Percentiles rank a stretch among this genome's conserved stretches.
These are phyloP conservation scores for Leccinum angustisporum DNA, from an alignment of 1,284 basidiomycete species.

Conservation along the genomic window DNA sequence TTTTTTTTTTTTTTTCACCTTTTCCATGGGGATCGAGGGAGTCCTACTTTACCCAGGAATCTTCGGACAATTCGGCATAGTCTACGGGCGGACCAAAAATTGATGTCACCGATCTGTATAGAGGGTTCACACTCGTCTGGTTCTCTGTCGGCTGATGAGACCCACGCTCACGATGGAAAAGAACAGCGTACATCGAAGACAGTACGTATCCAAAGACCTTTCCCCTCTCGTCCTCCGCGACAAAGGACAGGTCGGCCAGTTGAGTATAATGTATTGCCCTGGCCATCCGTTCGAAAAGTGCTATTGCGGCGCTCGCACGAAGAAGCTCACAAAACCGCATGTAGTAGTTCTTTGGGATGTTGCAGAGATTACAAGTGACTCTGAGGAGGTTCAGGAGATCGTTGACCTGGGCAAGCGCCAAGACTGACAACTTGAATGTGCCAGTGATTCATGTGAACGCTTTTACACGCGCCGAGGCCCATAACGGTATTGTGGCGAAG, in stretches of 20 bases:
- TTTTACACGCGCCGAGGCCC: neutral
- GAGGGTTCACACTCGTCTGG: constrained; percentile 14
- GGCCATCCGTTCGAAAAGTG: constrained; percentile 8
- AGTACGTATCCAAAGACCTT: constrained; percentile 93
- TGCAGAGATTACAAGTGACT: constrained; percentile 73
- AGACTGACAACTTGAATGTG: neutral
- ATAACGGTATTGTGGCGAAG: neutral
- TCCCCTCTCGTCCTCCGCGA: constrained; percentile 88
- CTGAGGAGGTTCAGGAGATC: constrained; percentile 24
- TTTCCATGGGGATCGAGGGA: too few relatives aligned
- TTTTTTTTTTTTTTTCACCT: too few relatives aligned
- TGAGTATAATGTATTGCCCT: constrained; percentile 89
- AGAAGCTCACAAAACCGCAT: constrained; percentile 79
- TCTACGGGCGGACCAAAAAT: constrained; percentile 86
- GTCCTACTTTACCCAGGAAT: too few relatives aligned
- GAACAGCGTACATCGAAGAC: constrained; percentile 77
- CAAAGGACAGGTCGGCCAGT: constrained; percentile 95
- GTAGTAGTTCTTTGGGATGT: constrained; percentile 85
- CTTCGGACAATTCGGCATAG: constrained; percentile 62
- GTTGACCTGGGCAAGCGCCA: constrained; percentile 16
- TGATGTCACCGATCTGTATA: constrained; percentile 68
- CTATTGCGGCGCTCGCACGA: neutral
- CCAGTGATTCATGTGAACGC: neutral
- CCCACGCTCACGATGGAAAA: neutral
- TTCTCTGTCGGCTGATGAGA: constrained; percentile 22